phyloP scores from a whole-genome alignment of 192 early-diverging fungal species.

The Coemansia sp. region DNA sequence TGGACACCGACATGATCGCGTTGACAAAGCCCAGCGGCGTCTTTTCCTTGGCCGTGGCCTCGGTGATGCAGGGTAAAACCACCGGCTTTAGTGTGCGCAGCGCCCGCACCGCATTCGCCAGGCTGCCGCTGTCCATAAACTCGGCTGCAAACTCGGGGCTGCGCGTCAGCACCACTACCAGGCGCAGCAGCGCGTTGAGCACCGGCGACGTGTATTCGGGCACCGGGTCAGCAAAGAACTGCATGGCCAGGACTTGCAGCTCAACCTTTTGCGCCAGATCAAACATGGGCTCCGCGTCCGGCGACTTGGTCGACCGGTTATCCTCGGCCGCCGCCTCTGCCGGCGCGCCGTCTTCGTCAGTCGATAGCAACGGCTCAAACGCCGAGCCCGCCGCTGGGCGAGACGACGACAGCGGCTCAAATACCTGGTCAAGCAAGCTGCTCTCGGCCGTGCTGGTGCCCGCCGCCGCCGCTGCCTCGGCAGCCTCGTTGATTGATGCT shows the following conservation, averaged over 20 bases:
- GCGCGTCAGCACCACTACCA: conserved; percentile 81
- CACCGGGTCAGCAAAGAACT: conserved; percentile 28
- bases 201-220: conserved; percentile 12
- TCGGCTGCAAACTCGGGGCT: conserved; percentile 56
- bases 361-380: conserved; percentile 18
- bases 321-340: neutral
- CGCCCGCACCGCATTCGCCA: conserved; percentile 43
- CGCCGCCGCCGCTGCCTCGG: conserved; percentile 1
- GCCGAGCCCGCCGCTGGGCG: conserved; percentile 4
- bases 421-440: conserved; percentile 5
- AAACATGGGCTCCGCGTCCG: conserved; percentile 23
- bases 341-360: neutral
- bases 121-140: conserved; percentile 67
- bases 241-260: conserved; percentile 27
- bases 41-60: conserved; percentile 22
- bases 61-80: conserved; percentile 18
- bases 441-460: conserved; percentile 3
- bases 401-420: neutral
- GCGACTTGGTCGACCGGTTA: neutral
- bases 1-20: conserved; percentile 60
- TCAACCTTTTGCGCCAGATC: conserved; percentile 9
- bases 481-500: conserved; percentile 9
- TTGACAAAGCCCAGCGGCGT: conserved; percentile 38
- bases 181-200: conserved; percentile 68
- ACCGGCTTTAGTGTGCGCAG: conserved; percentile 21